A percentile compares a stretch with the other conserved stretches of the same genome.
These are phyloP conservation scores for Liquidambar formosana DNA, from an alignment of 164 flowering plant genomes.

Conservation along the genomic window DNA sequence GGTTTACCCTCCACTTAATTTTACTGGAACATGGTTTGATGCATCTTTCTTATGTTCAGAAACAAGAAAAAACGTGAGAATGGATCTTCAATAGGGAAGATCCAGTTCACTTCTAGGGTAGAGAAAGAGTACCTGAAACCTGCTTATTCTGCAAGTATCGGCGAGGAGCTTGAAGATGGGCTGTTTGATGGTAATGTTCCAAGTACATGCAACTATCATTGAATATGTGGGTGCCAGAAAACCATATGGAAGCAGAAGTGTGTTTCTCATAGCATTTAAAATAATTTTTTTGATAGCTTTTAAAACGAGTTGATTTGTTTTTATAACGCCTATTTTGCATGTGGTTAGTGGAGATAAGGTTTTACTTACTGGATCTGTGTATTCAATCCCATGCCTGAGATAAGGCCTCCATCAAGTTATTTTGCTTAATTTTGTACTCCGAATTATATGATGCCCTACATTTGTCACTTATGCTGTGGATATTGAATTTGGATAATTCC, in stretches of 20 bases:
- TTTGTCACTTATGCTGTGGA: not conserved
- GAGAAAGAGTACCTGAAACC: conserved; percentile 94
- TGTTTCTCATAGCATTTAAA: not conserved
- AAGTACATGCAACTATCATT: not conserved
- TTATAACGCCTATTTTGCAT: not conserved
- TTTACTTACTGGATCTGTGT: too few relatives aligned
- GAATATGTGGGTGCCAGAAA: not conserved
- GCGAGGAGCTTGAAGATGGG: conserved; percentile 91
- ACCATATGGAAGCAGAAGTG: not conserved
- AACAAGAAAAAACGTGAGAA: conserved; percentile 63
- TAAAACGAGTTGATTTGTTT: not conserved
- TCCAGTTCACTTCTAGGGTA: conserved; percentile 62
- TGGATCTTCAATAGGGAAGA: conserved; percentile 45
- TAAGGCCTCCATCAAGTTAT: too few relatives aligned
- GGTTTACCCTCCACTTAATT: conserved; percentile 1
- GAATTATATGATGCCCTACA: too few relatives aligned
- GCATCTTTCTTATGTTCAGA: conserved; percentile 20
- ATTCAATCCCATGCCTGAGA: too few relatives aligned
- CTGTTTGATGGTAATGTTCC: conserved; percentile 82
- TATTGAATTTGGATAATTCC: not conserved
- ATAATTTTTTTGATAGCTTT: not conserved
- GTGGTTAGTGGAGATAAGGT: too few relatives aligned
- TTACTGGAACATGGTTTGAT: not conserved
- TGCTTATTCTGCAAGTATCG: conserved; percentile 78
- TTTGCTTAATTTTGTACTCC: too few relatives aligned